Base-by-base conservation (phyloP, 148 eudicot genomes). In the Nyssa sinensis region DNA sequence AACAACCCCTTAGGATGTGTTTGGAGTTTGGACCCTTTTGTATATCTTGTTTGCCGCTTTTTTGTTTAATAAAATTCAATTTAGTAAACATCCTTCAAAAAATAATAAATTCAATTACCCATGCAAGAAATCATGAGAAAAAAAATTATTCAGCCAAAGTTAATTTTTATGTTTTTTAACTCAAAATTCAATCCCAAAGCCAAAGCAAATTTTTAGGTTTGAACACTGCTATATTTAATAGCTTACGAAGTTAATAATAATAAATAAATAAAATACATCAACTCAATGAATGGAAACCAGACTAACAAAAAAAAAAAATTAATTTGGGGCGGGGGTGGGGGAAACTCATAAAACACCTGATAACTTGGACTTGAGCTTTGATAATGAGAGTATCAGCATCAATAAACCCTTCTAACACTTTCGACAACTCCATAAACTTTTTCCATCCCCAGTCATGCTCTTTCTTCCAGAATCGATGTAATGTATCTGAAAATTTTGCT, bases 371-470 rank as follows among this genome's bases (percentile, higher is more conserved):
- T 84, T 93, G 97, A 63, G 97, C 97, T 83, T 89, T 86, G 69
- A 93, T 89, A 41, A 83, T 86, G 34, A 93, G 85, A 55, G 88
- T 80, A 79, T 93, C 94, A 30, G 79, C 87, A 80, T 88, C 90
- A 71, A 93, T 78, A 87, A 93, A 93, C 57, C 97, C 98, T 75
- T 91, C 97, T 31, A 88, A 84, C 61, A 91, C 88, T 85, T 93
- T 91, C 8, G 98, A 85, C 58, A 89, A 61, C 79, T 93, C 97
- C 97, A 93, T 91, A 76, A 89, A 91, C 65, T 93, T 93, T 83
- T 93, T 91, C 98, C 98, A 93, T 23, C 97, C 98, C 98, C 98
- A 93, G 41, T 93, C 98, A 83, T 93, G 98, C 89, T 93, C 98
- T 74, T 93, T 93, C 86, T 94, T 94, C 91, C 95, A 87, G 71